Evolutionary conservation across 805 yeast genomes (phyloP).

Genomic region (Kodamaea nitidulidarum): DNA sequence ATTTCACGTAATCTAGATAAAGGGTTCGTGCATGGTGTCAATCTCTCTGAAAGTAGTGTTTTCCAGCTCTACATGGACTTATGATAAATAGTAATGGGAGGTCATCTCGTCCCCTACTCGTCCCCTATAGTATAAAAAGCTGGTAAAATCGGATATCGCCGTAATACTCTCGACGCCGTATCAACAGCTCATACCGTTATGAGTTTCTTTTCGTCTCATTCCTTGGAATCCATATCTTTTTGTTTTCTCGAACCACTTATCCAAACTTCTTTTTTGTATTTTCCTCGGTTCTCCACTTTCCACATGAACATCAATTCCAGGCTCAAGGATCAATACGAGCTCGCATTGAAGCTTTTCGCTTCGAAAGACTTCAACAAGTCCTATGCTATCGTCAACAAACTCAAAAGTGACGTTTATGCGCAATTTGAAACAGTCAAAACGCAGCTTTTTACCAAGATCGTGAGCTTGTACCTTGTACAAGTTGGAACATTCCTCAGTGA

Average conservation of each 20-base stretch:
- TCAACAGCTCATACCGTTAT: no score
- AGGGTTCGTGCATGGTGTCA: no score
- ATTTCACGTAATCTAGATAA: no score
- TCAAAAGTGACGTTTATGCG: conserved; percentile 19
- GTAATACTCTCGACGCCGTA: no score
- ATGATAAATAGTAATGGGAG: no score
- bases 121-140: no score
- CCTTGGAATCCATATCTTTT: no score
- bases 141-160: no score
- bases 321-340: conserved; percentile 20
- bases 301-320: neutral
- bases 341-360: conserved; percentile 37
- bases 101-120: no score
- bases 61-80: no score
- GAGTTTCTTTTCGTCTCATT: no score
- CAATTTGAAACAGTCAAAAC: conserved; percentile 21
- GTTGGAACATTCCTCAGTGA: conserved; percentile 22
- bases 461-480: conserved; percentile 34
- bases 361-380: conserved; percentile 35
- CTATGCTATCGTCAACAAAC: conserved; percentile 20
- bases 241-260: neutral
- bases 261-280: neutral
- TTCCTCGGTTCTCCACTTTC: conserved; percentile 5
- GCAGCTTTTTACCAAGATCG: conserved; percentile 29
- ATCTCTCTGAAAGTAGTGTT: no score